Evolutionary conservation across 2,329 filamentous ascomycete genomes (phyloP), one percentile per base, ranked within the genome.

Genomic region (Pseudogymnoascus sp.): DNA sequence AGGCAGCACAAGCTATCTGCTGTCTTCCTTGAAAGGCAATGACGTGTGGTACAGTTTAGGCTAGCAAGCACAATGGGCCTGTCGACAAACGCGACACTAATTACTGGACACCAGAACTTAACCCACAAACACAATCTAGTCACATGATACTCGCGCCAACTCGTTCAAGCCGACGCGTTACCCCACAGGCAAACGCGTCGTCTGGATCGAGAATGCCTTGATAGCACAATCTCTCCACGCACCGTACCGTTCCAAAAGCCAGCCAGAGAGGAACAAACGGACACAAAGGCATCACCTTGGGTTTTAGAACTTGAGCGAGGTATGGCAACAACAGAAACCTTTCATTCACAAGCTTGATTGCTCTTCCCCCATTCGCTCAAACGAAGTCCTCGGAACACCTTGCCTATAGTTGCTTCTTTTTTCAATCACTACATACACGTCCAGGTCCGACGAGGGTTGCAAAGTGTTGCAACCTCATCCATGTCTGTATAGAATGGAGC

Each of bases 31-130:
- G 9, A n/a, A 3, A 19, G 45, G 26, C 15, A 18, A 52, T 52
- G 30, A 52, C 45, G 45, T 52, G n/a, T n/a, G n/a, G n/a, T n/a
- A n/a, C n/a, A n/a, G n/a, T n/a, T n/a, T n/a, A n/a, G n/a, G n/a
- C n/a, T n/a, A n/a, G n/a, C n/a, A n/a, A n/a, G n/a, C n/a, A n/a
- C n/a, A n/a, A n/a, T n/a, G n/a, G n/a, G n/a, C n/a, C n/a, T n/a
- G n/a, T n/a, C n/a, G n/a, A n/a, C n/a, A n/a, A n/a, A n/a, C n/a
- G n/a, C n/a, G n/a, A n/a, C n/a, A n/a, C n/a, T n/a, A n/a, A n/a
- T n/a, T n/a, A n/a, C n/a, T n/a, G n/a, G n/a, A 52, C 45, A 30
- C 45, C 45, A 52, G n/a, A n/a, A 52, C 45, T 52, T 52, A 52
- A 26, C 45, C 45, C 45, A 52, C 45, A 52, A 52, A 30, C 45